Evolutionary conservation across 805 yeast species (phyloP).

Genomic region (Maudiozyma bulderi): DNA sequence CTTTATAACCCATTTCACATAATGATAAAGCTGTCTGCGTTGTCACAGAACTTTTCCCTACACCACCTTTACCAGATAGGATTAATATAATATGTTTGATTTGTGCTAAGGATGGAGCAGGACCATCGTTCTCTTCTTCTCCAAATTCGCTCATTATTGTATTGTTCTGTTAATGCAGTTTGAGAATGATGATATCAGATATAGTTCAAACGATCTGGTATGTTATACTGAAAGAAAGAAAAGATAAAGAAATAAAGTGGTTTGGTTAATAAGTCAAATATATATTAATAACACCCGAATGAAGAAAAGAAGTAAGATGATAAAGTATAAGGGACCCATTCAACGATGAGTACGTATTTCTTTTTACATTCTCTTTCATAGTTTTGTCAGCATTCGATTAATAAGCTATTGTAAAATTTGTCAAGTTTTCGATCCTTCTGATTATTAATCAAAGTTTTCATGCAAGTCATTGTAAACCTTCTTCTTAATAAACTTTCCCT

Average conservation of each 20-base stretch:
- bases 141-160: neutral
- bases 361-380: too few relatives aligned
- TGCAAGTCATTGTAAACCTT: neutral
- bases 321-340: too few relatives aligned
- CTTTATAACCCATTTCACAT: constrained; percentile 58
- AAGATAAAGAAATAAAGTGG: too few relatives aligned
- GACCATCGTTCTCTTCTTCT: constrained; percentile 10
- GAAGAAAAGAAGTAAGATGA: too few relatives aligned
- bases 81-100: constrained; percentile 74
- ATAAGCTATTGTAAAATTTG: too few relatives aligned
- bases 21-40: constrained; percentile 86
- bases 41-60: constrained; percentile 92
- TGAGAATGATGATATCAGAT: neutral
- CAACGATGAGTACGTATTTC: too few relatives aligned
- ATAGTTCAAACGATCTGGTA: too few relatives aligned
- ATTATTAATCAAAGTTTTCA: neutral
- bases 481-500: neutral
- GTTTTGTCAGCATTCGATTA: too few relatives aligned
- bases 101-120: constrained; percentile 32
- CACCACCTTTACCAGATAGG: constrained; percentile 94
- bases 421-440: neutral
- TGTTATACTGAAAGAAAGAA: too few relatives aligned
- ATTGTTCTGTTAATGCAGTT: neutral
- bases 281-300: too few relatives aligned
- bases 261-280: too few relatives aligned